Base-by-base conservation (phyloP, 2,329 filamentous ascomycete genomes). In the Fusarium camptoceras region DNA sequence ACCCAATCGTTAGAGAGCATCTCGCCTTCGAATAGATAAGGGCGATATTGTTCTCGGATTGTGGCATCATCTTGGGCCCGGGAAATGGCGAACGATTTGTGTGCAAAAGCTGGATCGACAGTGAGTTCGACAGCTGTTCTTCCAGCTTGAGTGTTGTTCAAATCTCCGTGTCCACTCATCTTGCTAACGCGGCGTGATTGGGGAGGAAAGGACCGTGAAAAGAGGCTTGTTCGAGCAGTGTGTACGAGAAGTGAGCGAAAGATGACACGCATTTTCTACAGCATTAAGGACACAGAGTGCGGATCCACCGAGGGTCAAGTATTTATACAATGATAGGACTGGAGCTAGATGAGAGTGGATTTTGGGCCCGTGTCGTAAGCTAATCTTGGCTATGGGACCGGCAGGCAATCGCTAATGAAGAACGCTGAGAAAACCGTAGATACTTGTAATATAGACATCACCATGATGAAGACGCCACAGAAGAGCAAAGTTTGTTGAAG, bases 131-230 rank as follows among this genome's bases (percentile, higher is more conserved):
- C 22, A 6, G 44, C 16, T 30, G 6, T 11, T 8, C 55, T 42
- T 6, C 31, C 31, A 41, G 55, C 55, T 5, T 57, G 55, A 4
- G 44, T 50, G 25, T 57, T 57, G 12, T 57, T 57, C 6, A 57
- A 18, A 28, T 57, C 55, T 6, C 55, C 55, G 2, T 57, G 27
- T 7, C 31, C 31, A 3, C 20, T 24, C 44, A 51, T 57, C 6
- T 7, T 22, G 12, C 7, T 7, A 15, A 48, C 18, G 2, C 7
- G 16, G 3, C 10, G 34, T 49, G 54, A 20, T 39, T 5, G 30
- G 16, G 10, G 16, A 30, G 9, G 34, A 22, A 1, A 5, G 3
- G 42, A 2, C 24, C 6, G 10, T 22, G 30, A 1, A 14, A 3
- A 15, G 11, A 10, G 1, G 20, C n/a, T 3, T 7, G 1, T 7